phyloP scores from a whole-genome alignment of 495 filamentous ascomycete genomes.

The Staphylotrichum tortipilum region DNA sequence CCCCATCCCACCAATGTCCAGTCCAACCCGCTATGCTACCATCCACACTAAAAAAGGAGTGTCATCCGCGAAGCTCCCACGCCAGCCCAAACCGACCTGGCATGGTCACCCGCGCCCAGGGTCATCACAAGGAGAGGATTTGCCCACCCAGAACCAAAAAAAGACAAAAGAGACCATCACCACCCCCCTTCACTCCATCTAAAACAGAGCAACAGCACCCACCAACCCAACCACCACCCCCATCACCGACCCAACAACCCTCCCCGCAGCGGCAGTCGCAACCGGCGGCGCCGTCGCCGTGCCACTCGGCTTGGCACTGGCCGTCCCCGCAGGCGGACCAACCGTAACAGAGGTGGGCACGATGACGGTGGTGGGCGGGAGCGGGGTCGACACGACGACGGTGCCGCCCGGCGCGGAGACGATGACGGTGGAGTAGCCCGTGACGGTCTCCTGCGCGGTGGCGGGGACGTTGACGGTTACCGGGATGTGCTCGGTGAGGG shows the following conservation, averaged over 20 bases:
- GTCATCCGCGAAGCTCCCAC: conserved; percentile 7
- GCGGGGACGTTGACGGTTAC: conserved; percentile 9
- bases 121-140: conserved; percentile 2
- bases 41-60: no score
- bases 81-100: not conserved
- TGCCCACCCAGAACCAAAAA: no score
- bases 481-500: conserved; percentile 17
- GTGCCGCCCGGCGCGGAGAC: conserved; percentile 12
- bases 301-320: not conserved
- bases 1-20: no score
- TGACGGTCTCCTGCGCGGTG: conserved; percentile 14
- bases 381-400: no score
- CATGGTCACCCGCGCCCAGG: no score
- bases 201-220: conserved; percentile 31
- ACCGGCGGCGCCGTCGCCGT: conserved; percentile 1
- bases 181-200: no score
- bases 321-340: not conserved
- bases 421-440: conserved; percentile 23
- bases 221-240: conserved; percentile 30
- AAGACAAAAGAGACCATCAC: no score
- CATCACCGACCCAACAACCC: conserved; percentile 18
- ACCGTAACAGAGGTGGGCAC: conserved; percentile 23
- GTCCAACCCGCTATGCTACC: no score
- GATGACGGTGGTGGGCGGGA: conserved; percentile 19
- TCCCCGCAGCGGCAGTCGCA: conserved; percentile 20